phyloP scores from a whole-genome alignment of 345 rosid genomes.

The rapeseed (Brassica napus) region DNA sequence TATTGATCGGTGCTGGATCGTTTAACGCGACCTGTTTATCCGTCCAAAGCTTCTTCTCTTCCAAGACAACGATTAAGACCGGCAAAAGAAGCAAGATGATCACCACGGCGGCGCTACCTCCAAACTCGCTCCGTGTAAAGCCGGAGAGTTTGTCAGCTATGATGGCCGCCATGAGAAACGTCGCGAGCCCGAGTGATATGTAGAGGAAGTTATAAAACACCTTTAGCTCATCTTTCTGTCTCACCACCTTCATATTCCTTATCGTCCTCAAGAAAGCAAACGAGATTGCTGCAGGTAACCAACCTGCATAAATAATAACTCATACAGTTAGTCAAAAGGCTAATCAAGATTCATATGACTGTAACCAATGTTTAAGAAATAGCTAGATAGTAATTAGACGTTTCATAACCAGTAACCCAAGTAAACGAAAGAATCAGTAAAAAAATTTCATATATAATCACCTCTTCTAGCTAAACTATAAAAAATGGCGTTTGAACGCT shows the following conservation, averaged over 20 bases:
- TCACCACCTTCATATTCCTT: slow-evolving; percentile 43
- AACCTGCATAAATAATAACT: slow-evolving; percentile 30
- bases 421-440: not conserved
- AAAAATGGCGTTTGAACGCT: not conserved
- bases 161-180: slow-evolving; percentile 50
- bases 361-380: not conserved
- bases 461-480: not conserved
- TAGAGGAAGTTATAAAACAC: slow-evolving; percentile 50
- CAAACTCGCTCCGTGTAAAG: slow-evolving; percentile 40
- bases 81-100: slow-evolving; percentile 44
- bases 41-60: slow-evolving; percentile 45
- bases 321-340: slow-evolving; percentile 2
- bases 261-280: slow-evolving; percentile 45
- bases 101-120: slow-evolving; percentile 46
- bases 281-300: slow-evolving; percentile 53
- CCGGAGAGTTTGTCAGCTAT: slow-evolving; percentile 45
- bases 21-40: slow-evolving; percentile 30
- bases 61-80: slow-evolving; percentile 43
- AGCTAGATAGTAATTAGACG: not conserved
- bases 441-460: too few species aligned
- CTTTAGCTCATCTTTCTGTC: slow-evolving; percentile 44
- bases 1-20: slow-evolving; percentile 33
- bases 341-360: slow-evolving; percentile 7
- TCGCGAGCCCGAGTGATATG: slow-evolving; percentile 51
- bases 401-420: not conserved